Percentiles rank a stretch among this genome's conserved stretches.
These are phyloP conservation scores for Clavispora fructus DNA, from an alignment of 805 yeast species.

Conservation along the genomic window DNA sequence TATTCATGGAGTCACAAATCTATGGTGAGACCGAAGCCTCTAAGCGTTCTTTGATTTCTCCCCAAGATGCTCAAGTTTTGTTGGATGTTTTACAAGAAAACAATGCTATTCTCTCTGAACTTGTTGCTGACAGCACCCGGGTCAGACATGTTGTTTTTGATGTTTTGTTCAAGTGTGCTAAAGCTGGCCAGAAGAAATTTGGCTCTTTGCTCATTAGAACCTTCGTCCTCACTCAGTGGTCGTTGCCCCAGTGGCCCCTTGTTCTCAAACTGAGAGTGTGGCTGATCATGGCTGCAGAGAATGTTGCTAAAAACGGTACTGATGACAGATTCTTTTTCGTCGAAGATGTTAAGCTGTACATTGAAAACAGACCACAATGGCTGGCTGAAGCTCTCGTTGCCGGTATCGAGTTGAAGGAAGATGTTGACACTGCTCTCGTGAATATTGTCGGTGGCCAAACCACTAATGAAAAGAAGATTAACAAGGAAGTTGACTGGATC, in stretches of 20 bases:
- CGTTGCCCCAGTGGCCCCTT: slow-evolving; percentile 25
- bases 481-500: slow-evolving; percentile 56
- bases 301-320: slow-evolving; percentile 16
- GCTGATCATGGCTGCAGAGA: slow-evolving; percentile 22
- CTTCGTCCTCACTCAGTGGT: slow-evolving; percentile 67
- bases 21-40: slow-evolving; percentile 48
- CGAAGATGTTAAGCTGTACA: slow-evolving; percentile 26
- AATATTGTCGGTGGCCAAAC: slow-evolving; percentile 47
- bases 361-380: slow-evolving; percentile 42
- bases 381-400: slow-evolving; percentile 38
- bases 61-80: slow-evolving; percentile 53
- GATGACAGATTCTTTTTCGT: slow-evolving; percentile 30
- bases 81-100: slow-evolving; percentile 23
- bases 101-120: slow-evolving; percentile 20
- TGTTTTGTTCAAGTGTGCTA: slow-evolving; percentile 37
- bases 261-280: slow-evolving; percentile 47
- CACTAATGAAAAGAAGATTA: slow-evolving; percentile 47
- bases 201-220: slow-evolving; percentile 53
- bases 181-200: slow-evolving; percentile 44
- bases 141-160: slow-evolving; percentile 22
- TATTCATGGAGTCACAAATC: slow-evolving; percentile 49
- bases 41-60: slow-evolving; percentile 52
- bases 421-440: slow-evolving; percentile 55
- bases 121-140: slow-evolving; percentile 23
- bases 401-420: slow-evolving; percentile 42